A percentile compares a stretch with the other conserved stretches of the same genome.
phyloP scores from a whole-genome alignment of 129 eudicot species.

The Pseudognaphalium luteoalbum region DNA sequence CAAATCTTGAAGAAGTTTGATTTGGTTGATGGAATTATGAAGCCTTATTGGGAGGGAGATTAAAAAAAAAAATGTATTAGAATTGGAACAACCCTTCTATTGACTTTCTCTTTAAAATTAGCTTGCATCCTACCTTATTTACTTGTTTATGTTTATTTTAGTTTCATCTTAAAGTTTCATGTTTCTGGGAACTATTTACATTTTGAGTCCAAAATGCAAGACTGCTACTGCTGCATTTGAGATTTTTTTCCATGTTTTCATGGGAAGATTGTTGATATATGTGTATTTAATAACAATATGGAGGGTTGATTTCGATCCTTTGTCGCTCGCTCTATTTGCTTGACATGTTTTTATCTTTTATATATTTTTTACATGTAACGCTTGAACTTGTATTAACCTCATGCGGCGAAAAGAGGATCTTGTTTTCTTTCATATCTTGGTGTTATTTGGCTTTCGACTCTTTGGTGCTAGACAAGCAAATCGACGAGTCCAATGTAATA shows the following conservation, averaged over 20 bases:
- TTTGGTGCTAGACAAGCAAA: background rate
- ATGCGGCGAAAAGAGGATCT: background rate
- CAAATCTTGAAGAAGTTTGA: constrained; percentile 25
- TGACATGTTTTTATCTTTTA: background rate
- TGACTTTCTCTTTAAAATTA: constrained; percentile 17
- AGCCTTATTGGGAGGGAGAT: constrained; percentile 46
- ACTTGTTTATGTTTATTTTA: constrained; percentile 22
- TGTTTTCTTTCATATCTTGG: background rate
- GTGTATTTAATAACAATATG: constrained; percentile 28
- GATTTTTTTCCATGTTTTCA: constrained; percentile 25
- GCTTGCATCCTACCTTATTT: constrained; percentile 12
- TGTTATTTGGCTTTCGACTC: background rate
- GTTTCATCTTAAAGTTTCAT: constrained; percentile 22
- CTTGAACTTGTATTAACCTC: background rate
- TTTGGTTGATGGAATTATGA: constrained; percentile 35
- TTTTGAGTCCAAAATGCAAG: constrained; percentile 26
- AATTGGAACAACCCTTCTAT: constrained; percentile 29
- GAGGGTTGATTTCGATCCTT: constrained; percentile 32
- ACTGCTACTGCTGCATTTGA: constrained; percentile 22
- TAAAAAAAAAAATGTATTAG: constrained; percentile 27
- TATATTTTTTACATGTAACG: background rate
- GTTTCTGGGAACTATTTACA: constrained; percentile 18
- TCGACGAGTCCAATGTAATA: constrained; percentile 22
- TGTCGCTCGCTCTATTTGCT: background rate
- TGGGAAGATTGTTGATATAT: constrained; percentile 41